Percentiles rank a stretch among this genome's conserved stretches.
Evolutionary conservation across 805 yeast species (phyloP).

Genomic region (Suhomyces tanzawaensis): DNA sequence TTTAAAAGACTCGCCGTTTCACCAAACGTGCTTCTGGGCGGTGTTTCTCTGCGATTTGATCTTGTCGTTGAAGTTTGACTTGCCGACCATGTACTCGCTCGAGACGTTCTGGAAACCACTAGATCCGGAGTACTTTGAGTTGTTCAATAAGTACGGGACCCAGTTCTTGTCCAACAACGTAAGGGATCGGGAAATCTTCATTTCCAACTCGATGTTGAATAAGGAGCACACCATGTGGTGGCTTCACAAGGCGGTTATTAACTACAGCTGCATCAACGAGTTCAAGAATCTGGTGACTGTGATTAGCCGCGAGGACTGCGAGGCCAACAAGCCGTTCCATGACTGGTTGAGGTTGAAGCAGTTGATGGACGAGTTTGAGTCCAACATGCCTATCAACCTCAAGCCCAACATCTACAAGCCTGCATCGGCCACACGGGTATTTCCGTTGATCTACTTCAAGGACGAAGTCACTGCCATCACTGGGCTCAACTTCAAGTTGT

Average conservation of each 20-base stretch:
- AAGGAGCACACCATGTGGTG: constrained; percentile 32
- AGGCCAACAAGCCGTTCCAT: constrained; percentile 19
- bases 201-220: constrained; percentile 7
- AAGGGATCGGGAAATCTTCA: constrained; percentile 7
- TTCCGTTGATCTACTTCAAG: constrained; percentile 34
- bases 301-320: constrained; percentile 23
- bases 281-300: constrained; percentile 26
- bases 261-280: constrained; percentile 29
- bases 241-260: constrained; percentile 30
- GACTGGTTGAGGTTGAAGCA: constrained; percentile 29
- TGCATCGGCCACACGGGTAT: constrained; percentile 17
- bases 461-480: constrained; percentile 36
- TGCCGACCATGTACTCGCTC: constrained; percentile 32
- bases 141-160: constrained; percentile 5
- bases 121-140: constrained; percentile 30
- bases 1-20: constrained; percentile 28
- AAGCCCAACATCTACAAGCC: constrained; percentile 34
- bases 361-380: constrained; percentile 28
- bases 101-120: constrained; percentile 31
- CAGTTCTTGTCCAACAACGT: constrained; percentile 10
- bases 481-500: constrained; percentile 28
- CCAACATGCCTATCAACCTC: constrained; percentile 25
- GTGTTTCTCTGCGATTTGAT: constrained; percentile 35
- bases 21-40: constrained; percentile 37
- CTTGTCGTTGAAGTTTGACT: constrained; percentile 29